These are phyloP conservation scores for Trichophyton rubrum DNA, from an alignment of 2,329 filamentous ascomycete genomes.

Conservation along the genomic window DNA sequence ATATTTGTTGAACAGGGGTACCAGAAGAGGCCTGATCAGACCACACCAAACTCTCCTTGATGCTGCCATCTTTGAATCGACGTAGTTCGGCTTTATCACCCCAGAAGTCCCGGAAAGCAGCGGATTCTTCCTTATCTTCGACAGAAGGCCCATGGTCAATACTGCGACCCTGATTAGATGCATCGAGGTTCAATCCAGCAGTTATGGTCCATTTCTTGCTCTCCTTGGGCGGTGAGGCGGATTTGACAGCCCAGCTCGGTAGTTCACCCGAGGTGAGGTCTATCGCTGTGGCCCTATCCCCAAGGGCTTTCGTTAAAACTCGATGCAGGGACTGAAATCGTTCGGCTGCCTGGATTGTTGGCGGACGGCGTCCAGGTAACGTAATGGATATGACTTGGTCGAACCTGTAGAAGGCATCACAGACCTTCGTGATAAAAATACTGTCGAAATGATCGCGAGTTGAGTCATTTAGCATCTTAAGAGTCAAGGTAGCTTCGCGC, in stretches of 20 bases:
- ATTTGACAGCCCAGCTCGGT: slow-evolving; percentile 38
- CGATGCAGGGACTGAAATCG: slow-evolving; percentile 41
- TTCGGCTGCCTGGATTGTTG: slow-evolving; percentile 17
- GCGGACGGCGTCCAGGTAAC: slow-evolving; percentile 19
- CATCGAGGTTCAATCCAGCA: slow-evolving; percentile 61
- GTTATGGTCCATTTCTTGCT: slow-evolving; percentile 29
- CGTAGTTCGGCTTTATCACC: slow-evolving; percentile 84
- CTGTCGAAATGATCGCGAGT: slow-evolving; percentile 69
- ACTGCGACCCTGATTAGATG: slow-evolving; percentile 56
- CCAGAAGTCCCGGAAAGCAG: slow-evolving; percentile 82
- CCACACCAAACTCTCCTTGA: slow-evolving; percentile 88
- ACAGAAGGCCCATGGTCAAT: slow-evolving; percentile 82
- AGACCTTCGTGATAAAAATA: slow-evolving; percentile 58
- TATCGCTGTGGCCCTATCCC: slow-evolving; percentile 59
- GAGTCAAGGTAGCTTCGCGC: slow-evolving; percentile 60
- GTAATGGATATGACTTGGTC: slow-evolving; percentile 39
- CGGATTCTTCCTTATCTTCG: slow-evolving; percentile 72
- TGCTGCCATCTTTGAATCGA: slow-evolving; percentile 89
- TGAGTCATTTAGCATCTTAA: slow-evolving; percentile 62
- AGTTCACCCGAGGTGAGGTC: slow-evolving; percentile 39
- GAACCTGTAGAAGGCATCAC: slow-evolving; percentile 41
- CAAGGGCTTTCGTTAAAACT: slow-evolving; percentile 57
- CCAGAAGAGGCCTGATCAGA: slow-evolving; percentile 45
- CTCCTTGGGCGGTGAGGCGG: slow-evolving; percentile 22
- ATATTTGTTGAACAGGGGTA: slow-evolving; percentile 67